A percentile compares a stretch with the other conserved stretches of the same genome.
Conservation (phyloP, 768 basidiomycete species). For the Calocybe cyanea region DNA sequence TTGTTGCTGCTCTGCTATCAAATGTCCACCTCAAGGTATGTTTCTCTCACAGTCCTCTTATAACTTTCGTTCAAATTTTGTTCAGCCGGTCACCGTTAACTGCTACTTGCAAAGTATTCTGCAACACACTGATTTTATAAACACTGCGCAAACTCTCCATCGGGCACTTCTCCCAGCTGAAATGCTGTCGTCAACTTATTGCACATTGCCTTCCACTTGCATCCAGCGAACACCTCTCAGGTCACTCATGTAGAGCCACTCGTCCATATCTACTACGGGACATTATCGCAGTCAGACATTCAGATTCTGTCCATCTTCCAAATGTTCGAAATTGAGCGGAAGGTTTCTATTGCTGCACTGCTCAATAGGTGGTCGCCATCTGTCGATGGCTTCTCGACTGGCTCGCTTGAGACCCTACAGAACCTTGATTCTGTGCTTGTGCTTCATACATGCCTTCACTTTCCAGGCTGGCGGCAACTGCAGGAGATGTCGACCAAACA, state of each 20-base stretch:
- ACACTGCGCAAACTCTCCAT: conserved; percentile 27
- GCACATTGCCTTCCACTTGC: conserved; percentile 63
- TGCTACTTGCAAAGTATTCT: conserved; percentile 72
- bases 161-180: conserved; percentile 28
- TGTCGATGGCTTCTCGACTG: conserved; percentile 35
- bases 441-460: conserved; percentile 67
- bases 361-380: conserved; percentile 64
- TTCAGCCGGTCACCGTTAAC: conserved; percentile 69
- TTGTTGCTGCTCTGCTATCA: conserved; percentile 39
- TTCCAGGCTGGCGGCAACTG: conserved; percentile 61
- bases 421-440: conserved; percentile 65
- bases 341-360: conserved; percentile 58
- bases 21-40: conserved; percentile 59
- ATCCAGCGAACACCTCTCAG: conserved; percentile 84
- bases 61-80: conserved; percentile 14
- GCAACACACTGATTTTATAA: conserved; percentile 64
- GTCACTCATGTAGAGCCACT: conserved; percentile 79
- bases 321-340: conserved; percentile 71
- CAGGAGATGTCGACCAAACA: conserved; percentile 28
- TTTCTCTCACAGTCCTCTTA: neutral
- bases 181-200: conserved; percentile 54
- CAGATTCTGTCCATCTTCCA: conserved; percentile 71
- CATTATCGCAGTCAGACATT: conserved; percentile 60
- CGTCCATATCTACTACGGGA: conserved; percentile 69
- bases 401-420: conserved; percentile 62